phyloP scores from a whole-genome alignment of 306 rosid species.

The Inga leiocalycina region DNA sequence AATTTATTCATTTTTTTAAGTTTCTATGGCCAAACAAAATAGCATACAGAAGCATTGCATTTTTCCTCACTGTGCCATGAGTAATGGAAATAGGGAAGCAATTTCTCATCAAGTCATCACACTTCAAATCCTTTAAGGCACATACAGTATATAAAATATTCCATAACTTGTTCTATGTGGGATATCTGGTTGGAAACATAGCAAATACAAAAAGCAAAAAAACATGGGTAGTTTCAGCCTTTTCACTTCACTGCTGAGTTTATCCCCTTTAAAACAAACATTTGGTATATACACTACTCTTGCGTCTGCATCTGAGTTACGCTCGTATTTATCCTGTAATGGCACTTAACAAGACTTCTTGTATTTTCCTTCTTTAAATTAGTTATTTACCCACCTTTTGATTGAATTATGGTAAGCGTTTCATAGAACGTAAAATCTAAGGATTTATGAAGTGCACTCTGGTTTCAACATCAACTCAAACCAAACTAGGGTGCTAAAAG shows the following conservation, averaged over 20 bases:
- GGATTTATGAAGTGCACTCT: background rate
- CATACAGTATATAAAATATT: background rate
- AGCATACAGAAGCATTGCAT: background rate
- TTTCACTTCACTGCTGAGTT: background rate
- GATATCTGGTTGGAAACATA: background rate
- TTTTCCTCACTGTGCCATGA: background rate
- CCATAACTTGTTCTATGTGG: background rate
- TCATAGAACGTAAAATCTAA: background rate
- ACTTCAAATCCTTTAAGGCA: background rate
- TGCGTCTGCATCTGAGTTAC: background rate
- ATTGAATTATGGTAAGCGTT: background rate
- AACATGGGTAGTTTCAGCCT: background rate
- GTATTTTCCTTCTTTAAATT: background rate
- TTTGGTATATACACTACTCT: background rate
- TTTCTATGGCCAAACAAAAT: background rate
- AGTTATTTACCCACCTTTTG: background rate
- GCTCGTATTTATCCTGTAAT: background rate
- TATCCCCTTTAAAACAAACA: background rate
- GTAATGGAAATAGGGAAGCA: background rate
- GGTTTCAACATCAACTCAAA: background rate
- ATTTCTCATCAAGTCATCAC: background rate
- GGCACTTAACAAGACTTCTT: background rate
- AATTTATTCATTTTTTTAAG: conserved; percentile 2
- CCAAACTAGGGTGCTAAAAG: background rate
- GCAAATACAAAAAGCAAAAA: background rate